A percentile compares a stretch with the other conserved stretches of the same genome.
Evolutionary conservation across 164 flowering plant genomes (phyloP).

Genomic region (Sedum album): DNA sequence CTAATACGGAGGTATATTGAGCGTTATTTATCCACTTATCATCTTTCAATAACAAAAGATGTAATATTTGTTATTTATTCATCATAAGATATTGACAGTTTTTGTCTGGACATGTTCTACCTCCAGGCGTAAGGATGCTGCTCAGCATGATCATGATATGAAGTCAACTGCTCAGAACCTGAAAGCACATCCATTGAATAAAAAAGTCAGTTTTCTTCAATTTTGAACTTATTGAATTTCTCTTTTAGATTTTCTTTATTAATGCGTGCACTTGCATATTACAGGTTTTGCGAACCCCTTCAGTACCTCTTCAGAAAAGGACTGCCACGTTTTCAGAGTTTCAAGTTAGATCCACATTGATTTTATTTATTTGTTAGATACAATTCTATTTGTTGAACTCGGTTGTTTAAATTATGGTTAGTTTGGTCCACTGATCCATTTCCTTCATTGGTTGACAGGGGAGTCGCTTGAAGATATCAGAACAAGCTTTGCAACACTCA

Average conservation of each 20-base stretch:
- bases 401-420: neutral
- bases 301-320: slow-evolving; percentile 31
- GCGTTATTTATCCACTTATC: neutral
- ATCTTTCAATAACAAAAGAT: too few relatives aligned
- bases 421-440: neutral
- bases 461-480: slow-evolving; percentile 49
- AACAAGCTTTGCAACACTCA: slow-evolving; percentile 45
- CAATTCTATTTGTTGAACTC: neutral
- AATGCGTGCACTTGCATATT: slow-evolving; percentile 3
- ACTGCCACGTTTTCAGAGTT: slow-evolving; percentile 42
- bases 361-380: neutral
- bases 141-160: slow-evolving; percentile 19
- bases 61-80: neutral
- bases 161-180: slow-evolving; percentile 23
- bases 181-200: slow-evolving; percentile 59
- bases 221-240: neutral
- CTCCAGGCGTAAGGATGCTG: slow-evolving; percentile 43
- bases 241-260: neutral
- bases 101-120: neutral
- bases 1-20: slow-evolving; percentile 26
- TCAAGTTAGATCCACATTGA: slow-evolving; percentile 30
- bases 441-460: slow-evolving; percentile 28
- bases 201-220: slow-evolving; percentile 42
- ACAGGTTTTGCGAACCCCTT: slow-evolving; percentile 62
- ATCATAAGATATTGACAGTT: neutral